Conservation (phyloP, 768 basidiomycete genomes). For the Lentinus tigrinus region DNA sequence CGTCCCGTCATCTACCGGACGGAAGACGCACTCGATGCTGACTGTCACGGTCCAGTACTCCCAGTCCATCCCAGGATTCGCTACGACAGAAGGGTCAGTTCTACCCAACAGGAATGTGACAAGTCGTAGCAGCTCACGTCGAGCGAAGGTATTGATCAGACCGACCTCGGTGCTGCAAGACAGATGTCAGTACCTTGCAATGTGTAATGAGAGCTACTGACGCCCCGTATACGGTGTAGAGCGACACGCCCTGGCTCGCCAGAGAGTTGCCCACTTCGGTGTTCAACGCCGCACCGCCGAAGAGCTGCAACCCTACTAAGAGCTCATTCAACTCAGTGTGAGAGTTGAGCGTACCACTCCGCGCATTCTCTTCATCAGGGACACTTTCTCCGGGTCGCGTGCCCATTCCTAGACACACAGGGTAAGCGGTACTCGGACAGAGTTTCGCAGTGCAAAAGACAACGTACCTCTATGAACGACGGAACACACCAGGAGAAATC, state of each 20-base stretch:
- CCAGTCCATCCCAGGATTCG: constrained; percentile 15
- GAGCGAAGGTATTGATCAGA: not conserved
- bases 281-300: constrained; percentile 14
- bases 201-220: not conserved
- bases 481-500: constrained; percentile 17
- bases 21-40: not conserved
- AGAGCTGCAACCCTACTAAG: not conserved
- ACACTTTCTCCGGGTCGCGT: constrained; percentile 18
- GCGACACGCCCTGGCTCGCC: constrained; percentile 3
- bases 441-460: not conserved
- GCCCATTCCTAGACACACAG: constrained; percentile 14
- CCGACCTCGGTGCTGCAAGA: constrained; percentile 14
- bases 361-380: constrained; percentile 11
- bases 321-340: not conserved
- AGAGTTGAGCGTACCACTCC: not conserved
- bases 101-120: too few relatives aligned
- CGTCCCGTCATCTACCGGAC: not conserved
- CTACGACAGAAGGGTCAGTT: not conserved
- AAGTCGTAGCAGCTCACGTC: too few relatives aligned
- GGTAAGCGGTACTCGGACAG: not conserved
- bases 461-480: constrained; percentile 18
- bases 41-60: not conserved
- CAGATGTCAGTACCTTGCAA: not conserved
- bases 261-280: constrained; percentile 5
- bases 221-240: constrained; percentile 10